Conservation (phyloP, 202 grass and related monocot species). For the Cymbopogon flexuosus region DNA sequence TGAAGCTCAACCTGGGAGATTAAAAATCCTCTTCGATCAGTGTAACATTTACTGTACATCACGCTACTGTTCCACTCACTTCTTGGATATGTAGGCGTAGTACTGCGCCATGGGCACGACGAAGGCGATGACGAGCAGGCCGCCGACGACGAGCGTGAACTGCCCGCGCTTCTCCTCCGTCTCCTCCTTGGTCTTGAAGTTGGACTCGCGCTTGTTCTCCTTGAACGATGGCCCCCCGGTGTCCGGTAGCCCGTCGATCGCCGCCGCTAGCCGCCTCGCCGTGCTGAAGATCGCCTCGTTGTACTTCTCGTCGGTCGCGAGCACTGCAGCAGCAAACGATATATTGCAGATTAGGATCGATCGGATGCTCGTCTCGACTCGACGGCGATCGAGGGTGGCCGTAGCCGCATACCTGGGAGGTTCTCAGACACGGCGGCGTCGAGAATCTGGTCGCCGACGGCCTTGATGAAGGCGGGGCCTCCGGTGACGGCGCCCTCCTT, state of each 20-base stretch:
- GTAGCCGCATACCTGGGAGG: conserved; percentile 53
- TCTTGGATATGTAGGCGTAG: conserved; percentile 97
- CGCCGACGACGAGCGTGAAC: conserved; percentile 91
- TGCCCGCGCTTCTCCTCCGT: conserved; percentile 92
- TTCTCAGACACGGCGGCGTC: conserved; percentile 87
- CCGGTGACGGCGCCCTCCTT: conserved; percentile 99
- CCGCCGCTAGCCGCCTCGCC: conserved; percentile 68
- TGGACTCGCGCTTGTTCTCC: conserved; percentile 91
- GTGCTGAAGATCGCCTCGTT: conserved; percentile 74
- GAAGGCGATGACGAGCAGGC: conserved; percentile 90
- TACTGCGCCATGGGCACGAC: conserved; percentile 99
- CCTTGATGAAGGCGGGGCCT: conserved; percentile 74
- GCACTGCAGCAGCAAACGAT: conserved; percentile 40
- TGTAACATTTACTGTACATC: conserved; percentile 37
- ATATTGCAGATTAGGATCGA: background rate
- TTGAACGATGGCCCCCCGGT: conserved; percentile 70
- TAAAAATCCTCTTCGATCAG: background rate
- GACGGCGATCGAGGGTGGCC: background rate
- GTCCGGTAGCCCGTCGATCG: conserved; percentile 83
- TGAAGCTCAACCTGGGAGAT: background rate
- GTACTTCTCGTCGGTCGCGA: conserved; percentile 96
- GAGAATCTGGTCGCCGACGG: conserved; percentile 69
- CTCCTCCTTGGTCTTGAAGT: conserved; percentile 84
- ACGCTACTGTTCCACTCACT: conserved; percentile 16
- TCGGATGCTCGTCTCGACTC: background rate